A percentile compares a stretch with the other conserved stretches of the same genome.
These are phyloP conservation scores for Solanum sitiens DNA, from an alignment of 257 asterid genomes.

Conservation along the genomic window DNA sequence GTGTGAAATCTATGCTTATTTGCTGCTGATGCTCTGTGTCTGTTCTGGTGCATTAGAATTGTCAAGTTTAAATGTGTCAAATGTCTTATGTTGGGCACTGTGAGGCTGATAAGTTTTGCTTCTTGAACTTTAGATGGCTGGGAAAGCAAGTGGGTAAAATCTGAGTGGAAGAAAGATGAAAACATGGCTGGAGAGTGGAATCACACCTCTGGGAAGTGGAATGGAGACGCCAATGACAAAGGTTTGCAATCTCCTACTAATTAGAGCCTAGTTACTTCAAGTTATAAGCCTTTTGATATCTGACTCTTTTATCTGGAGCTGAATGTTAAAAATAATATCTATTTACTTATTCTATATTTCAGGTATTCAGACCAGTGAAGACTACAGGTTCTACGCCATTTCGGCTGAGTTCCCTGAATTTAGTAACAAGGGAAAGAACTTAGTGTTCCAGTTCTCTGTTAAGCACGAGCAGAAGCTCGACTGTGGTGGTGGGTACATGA, in stretches of 20 bases:
- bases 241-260: constrained; percentile 16
- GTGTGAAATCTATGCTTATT: not conserved
- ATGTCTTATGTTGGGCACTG: not conserved
- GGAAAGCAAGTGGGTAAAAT: constrained; percentile 91
- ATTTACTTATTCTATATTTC: not conserved
- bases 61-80: not conserved
- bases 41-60: not conserved
- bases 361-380: constrained; percentile 97
- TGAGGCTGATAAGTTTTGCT: constrained; percentile 6
- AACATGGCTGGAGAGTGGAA: constrained; percentile 96
- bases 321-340: not conserved
- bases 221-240: constrained; percentile 66
- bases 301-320: not conserved
- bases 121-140: constrained; percentile 53
- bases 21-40: not conserved
- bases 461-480: constrained; percentile 99
- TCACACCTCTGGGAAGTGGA: constrained; percentile 94
- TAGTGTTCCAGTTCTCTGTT: constrained; percentile 88
- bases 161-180: constrained; percentile 97
- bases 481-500: constrained; percentile 99
- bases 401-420: constrained; percentile 95
- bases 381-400: constrained; percentile 82
- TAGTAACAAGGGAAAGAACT: constrained; percentile 81
- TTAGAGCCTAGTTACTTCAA: not conserved
- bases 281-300: not conserved